Conservation (phyloP, 352 stramenopile genomes). For the Thalassiosira pacifica region DNA sequence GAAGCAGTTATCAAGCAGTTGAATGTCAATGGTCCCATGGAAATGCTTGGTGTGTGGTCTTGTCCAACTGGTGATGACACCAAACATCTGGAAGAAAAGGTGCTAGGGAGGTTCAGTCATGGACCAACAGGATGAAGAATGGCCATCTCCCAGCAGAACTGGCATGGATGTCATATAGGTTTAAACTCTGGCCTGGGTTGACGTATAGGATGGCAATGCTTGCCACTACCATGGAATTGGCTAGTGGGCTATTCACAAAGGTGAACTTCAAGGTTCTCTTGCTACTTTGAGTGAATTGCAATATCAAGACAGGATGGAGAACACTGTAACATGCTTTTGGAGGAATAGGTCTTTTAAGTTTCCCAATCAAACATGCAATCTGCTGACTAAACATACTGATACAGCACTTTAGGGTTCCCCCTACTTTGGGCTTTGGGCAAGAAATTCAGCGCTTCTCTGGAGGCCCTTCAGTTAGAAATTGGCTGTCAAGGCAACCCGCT, state of each 20-base stretch:
- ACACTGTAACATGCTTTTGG: neutral
- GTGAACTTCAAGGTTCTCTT: neutral
- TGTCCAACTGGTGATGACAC: neutral
- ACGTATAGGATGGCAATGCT: constrained; percentile 1
- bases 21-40: constrained; percentile 19
- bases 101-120: neutral
- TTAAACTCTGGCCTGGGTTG: constrained; percentile 18
- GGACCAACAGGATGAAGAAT: constrained; percentile 17
- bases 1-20: neutral
- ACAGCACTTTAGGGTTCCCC: no score
- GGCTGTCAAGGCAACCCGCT: neutral
- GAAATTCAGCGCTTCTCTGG: neutral
- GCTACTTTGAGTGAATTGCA: neutral
- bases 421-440: no score
- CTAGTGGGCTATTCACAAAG: neutral
- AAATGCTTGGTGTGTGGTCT: constrained; percentile 11
- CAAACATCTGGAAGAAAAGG: constrained; percentile 17
- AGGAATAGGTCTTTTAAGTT: neutral
- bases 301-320: neutral
- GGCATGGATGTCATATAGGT: constrained; percentile 11
- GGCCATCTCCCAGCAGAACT: constrained; percentile 10
- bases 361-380: neutral
- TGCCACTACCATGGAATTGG: neutral
- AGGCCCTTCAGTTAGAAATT: neutral
- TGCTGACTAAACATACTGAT: no score